Conservation (phyloP, 345 rosid genomes). For the Eucalyptus curtisii region DNA sequence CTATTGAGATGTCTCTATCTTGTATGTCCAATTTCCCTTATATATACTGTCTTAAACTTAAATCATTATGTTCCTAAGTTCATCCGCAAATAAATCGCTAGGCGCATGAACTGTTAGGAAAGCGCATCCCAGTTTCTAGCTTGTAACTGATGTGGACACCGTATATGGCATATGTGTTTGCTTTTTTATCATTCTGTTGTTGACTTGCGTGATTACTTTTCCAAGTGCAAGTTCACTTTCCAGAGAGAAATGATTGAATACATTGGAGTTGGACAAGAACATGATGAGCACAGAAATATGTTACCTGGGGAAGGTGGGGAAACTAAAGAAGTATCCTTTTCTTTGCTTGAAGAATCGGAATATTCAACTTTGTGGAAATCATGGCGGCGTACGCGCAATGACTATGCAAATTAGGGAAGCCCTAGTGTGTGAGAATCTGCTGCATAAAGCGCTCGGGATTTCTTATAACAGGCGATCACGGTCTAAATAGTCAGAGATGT, state of each 20-base stretch:
- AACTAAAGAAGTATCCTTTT: not conserved
- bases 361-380: not conserved
- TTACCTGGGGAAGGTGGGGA: not conserved
- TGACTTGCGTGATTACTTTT: not conserved
- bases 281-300: not conserved
- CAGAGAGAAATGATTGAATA: not conserved
- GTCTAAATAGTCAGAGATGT: not conserved
- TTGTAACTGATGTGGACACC: not conserved
- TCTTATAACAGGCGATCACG: not conserved
- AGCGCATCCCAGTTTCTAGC: not conserved
- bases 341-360: not conserved
- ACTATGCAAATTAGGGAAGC: not conserved
- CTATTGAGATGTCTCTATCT: conserved; percentile 1
- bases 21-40: not conserved
- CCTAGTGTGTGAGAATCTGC: not conserved
- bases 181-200: not conserved
- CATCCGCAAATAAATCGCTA: not conserved
- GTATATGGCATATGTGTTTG: not conserved
- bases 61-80: not conserved
- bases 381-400: not conserved
- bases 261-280: not conserved
- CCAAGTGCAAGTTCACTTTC: not conserved
- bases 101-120: not conserved
- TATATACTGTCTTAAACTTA: not conserved
- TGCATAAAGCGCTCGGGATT: not conserved